phyloP scores from a whole-genome alignment of 2,329 filamentous ascomycete genomes.

The Penicillium corylophilum region DNA sequence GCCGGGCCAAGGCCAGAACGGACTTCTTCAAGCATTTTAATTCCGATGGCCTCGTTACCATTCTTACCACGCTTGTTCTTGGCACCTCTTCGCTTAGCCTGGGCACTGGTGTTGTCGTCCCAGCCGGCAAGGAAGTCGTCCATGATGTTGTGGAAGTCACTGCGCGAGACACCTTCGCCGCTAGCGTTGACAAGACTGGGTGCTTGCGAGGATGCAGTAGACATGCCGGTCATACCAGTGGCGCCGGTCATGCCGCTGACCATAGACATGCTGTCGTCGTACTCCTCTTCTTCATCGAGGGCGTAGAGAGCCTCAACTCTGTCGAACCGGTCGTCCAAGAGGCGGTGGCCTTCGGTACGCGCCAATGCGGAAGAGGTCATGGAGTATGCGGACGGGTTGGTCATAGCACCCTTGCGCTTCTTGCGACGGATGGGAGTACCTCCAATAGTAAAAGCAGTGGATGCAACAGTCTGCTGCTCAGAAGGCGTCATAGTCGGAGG shows the following conservation, averaged over 20 bases:
- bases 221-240: conserved; percentile 60
- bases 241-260: conserved; percentile 49
- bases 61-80: conserved; percentile 69
- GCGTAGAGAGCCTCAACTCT: conserved; percentile 80
- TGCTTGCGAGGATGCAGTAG: conserved; percentile 57
- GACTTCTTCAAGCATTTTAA: conserved; percentile 90
- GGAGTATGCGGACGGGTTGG: conserved; percentile 80
- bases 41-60: conserved; percentile 73
- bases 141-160: conserved; percentile 85
- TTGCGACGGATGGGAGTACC: conserved; percentile 68
- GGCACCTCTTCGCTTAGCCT: conserved; percentile 44
- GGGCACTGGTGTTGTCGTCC: conserved; percentile 44
- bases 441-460: conserved; percentile 58
- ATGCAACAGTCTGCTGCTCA: conserved; percentile 44
- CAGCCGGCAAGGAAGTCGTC: conserved; percentile 81
- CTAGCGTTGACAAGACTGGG: conserved; percentile 49
- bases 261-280: conserved; percentile 54
- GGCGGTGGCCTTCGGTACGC: conserved; percentile 79
- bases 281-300: conserved; percentile 57
- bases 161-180: conserved; percentile 55
- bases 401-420: conserved; percentile 93
- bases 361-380: conserved; percentile 89
- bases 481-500: conserved; percentile 40
- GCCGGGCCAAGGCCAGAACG: conserved; percentile 76
- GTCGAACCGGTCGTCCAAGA: conserved; percentile 89